phyloP scores from a whole-genome alignment of 2,329 filamentous ascomycete genomes.

The Bipolaris gigantea region DNA sequence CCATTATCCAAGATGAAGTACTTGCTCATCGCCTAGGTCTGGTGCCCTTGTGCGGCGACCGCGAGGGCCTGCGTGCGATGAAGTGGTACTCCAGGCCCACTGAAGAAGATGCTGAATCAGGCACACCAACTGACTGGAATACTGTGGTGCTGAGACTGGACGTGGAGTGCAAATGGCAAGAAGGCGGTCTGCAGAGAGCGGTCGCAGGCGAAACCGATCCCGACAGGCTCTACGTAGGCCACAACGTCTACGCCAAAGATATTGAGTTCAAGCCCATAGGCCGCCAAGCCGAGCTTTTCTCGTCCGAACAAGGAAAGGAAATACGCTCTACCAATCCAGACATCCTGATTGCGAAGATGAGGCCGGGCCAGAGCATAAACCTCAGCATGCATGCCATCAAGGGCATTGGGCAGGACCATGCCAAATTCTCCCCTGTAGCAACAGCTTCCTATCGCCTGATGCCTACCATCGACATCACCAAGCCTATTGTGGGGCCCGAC shows the following conservation, averaged over 20 bases:
- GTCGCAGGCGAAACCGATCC: constrained; percentile 76
- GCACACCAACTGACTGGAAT: constrained; percentile 72
- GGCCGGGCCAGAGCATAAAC: constrained; percentile 84
- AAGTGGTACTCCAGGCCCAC: constrained; percentile 77
- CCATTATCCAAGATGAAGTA: constrained; percentile 96
- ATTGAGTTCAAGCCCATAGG: constrained; percentile 77
- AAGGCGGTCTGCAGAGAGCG: constrained; percentile 59
- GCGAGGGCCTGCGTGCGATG: constrained; percentile 77
- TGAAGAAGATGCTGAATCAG: constrained; percentile 47
- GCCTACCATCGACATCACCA: constrained; percentile 80
- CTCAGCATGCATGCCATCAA: constrained; percentile 93
- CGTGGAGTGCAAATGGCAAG: constrained; percentile 78
- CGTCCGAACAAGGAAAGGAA: constrained; percentile 55
- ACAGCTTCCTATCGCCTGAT: constrained; percentile 91
- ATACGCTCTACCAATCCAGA: constrained; percentile 84
- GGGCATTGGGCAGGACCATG: constrained; percentile 89
- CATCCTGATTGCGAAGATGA: constrained; percentile 90
- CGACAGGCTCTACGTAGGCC: constrained; percentile 79
- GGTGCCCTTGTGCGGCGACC: constrained; percentile 81
- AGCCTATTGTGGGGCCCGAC: constrained; percentile 82
- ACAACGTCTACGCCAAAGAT: constrained; percentile 60
- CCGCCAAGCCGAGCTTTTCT: constrained; percentile 47
- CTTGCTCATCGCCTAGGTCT: constrained; percentile 87
- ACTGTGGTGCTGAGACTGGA: constrained; percentile 79
- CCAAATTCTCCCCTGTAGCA: constrained; percentile 95